Evolutionary conservation across 352 stramenopile genomes (phyloP), one percentile per base, ranked within the genome.

Genomic region (Nothophytophthora sp.): DNA sequence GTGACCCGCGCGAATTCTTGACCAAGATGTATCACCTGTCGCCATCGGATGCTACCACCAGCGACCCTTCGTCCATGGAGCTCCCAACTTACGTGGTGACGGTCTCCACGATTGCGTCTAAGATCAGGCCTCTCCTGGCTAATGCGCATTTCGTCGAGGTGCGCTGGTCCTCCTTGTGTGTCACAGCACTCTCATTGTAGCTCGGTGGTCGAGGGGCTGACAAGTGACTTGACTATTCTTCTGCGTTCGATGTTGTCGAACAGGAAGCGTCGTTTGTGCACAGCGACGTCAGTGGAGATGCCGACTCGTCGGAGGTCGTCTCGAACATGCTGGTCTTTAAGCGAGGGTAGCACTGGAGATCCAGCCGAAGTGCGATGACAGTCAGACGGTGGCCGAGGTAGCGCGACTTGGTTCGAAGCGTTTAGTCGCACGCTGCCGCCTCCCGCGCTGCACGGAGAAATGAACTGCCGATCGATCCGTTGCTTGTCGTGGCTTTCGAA

Each of bases 251-350:
- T 50, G 16, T 35, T 33, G n/a, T 18, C 19, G 15, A 48, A 15
- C 30, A 90, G 73, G 58, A 67, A 32, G 74, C 62, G 27, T 76
- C 73, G 18, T 91, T 94, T 30, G 55, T 63, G 42, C 79, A 94
- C 55, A 89, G 73, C 43, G 73, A 91, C 8, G 56, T 88, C 25
- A 89, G 73, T 34, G 75, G 81, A 5, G 83, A 94, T 55, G 75
- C 70, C 5, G 77, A 94, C 47, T 70, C 70, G 15, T 62, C 69
- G 4, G 79, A 89, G 24, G 58, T 74, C 30, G 67, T 81, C 16
- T 68, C 61, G 19, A 75, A 62, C 25, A 89, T 93, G 78, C 37
- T 91, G 58, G 75, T 93, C 33, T 91, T 70, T 61, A 73, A 69
- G 50, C 76, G 66, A 16, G 34, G 50, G 30, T 70, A 68, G 38